phyloP scores from a whole-genome alignment of 2,329 filamentous ascomycete genomes.

The Penicillium paneum region DNA sequence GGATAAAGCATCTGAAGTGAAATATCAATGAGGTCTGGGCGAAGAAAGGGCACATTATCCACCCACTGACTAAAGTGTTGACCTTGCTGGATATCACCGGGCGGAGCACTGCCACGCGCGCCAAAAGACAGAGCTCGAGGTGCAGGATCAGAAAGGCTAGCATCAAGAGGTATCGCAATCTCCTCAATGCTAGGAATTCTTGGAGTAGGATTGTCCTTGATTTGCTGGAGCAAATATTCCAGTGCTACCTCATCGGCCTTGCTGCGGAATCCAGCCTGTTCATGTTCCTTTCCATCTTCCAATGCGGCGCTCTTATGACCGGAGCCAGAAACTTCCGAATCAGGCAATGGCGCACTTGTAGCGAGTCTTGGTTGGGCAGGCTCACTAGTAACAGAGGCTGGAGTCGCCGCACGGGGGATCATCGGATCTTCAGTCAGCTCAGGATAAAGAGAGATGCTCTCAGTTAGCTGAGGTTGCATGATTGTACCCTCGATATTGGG shows the following conservation, averaged over 20 bases:
- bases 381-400: neutral
- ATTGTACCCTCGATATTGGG: neutral
- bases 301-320: neutral
- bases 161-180: neutral
- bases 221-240: neutral
- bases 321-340: neutral
- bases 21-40: conserved; percentile 4
- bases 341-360: neutral
- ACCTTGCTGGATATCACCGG: neutral
- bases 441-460: neutral
- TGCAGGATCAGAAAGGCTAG: neutral
- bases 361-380: neutral
- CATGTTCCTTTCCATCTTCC: neutral
- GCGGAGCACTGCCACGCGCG: neutral
- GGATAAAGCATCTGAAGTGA: neutral
- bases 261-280: neutral
- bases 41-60: neutral
- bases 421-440: neutral
- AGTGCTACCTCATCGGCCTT: neutral
- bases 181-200: neutral
- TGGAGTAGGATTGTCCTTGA: neutral
- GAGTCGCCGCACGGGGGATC: neutral
- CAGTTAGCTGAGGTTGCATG: neutral
- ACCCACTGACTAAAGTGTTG: neutral
- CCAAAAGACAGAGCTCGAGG: neutral